Evolutionary conservation across 257 asterid genomes (phyloP), one percentile per base, ranked within the genome.

Genomic region (Anisodus acutangulus): DNA sequence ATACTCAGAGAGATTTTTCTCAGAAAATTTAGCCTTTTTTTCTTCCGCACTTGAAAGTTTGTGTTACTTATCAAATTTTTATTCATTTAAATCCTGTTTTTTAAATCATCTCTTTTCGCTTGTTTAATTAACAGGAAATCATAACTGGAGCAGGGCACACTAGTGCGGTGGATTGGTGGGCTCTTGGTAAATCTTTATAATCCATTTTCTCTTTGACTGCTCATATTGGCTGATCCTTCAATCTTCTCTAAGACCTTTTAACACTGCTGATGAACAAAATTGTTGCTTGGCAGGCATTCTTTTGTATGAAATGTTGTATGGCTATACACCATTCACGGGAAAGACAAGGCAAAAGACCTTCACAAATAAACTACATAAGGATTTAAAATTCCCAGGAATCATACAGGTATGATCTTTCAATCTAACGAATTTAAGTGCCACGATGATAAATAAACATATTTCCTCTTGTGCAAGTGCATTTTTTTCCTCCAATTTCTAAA

Each of bases 101-200:
- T 31, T 53, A 31, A 53, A 8, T 60, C 41, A 51, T 76, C 26
- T 78, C 47, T 4, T 76, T 74, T 76, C 8, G 4, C 82, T 78
- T 49, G 12, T 74, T 4, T 51, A 54, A 53, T 13, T 31, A 82
- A 84, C 90, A 96, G 99, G 99, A 96, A 89, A 96, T 96, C 88
- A 93, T 96, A 85, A 83, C 95, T 5, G 99, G 98, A 69, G 97
- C 98, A 82, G 99, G 99, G 64, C 99, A 96, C 84, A 91, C 98
- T 51, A 96, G 99, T 57, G 99, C 97, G 58, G 99, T 96, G 41
- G 99, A 96, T 89, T 96, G 99, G 99, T 96, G 99, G 99, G 99
- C 99, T 88, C 97, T 96, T 51, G 99, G 99, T 95, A 94, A 91
- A 85, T 39, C n/a, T 54, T 49, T 67, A 35, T 71, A 70, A 64